phyloP scores from a whole-genome alignment of 805 yeast species.

The Starmerella ratchasimensis region DNA sequence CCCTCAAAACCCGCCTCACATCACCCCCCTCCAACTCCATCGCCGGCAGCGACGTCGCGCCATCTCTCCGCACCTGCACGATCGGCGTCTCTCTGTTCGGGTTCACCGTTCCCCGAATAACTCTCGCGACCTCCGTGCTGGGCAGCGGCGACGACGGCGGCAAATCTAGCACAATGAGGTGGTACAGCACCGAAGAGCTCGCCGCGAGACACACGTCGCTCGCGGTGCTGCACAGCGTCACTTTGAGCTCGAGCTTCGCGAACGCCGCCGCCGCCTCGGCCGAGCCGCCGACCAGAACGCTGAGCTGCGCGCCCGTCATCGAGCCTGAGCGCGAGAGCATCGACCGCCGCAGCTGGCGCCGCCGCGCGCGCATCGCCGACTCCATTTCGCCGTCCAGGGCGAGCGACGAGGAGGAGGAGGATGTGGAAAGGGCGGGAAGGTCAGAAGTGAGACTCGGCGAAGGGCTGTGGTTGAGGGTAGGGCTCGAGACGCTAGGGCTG shows the following conservation, averaged over 20 bases:
- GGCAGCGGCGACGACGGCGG: slow-evolving; percentile 6
- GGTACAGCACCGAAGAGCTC: slow-evolving; percentile 62
- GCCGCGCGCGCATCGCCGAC: slow-evolving; percentile 17
- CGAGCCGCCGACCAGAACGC: slow-evolving; percentile 69
- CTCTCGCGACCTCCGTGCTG: slow-evolving; percentile 10
- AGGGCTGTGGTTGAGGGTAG: too few relatives aligned
- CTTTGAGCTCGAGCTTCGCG: slow-evolving; percentile 62
- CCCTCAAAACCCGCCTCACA: slow-evolving; percentile 25
- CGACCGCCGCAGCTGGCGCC: slow-evolving; percentile 16
- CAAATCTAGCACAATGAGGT: slow-evolving; percentile 53
- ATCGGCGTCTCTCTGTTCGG: slow-evolving; percentile 67
- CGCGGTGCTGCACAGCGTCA: slow-evolving; percentile 61
- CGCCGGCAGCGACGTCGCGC: slow-evolving; percentile 21
- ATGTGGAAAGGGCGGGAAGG: too few relatives aligned
- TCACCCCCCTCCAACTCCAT: too few relatives aligned
- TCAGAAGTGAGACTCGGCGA: not conserved
- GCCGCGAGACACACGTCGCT: slow-evolving; percentile 46
- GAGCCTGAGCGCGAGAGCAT: slow-evolving; percentile 5
- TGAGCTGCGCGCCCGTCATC: slow-evolving; percentile 10
- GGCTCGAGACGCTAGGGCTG: too few relatives aligned
- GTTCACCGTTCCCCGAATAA: slow-evolving; percentile 65
- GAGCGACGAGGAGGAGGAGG: not conserved
- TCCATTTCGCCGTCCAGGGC: slow-evolving; percentile 5
- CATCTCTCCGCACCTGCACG: slow-evolving; percentile 53
- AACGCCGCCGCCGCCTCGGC: slow-evolving; percentile 51